phyloP scores from a whole-genome alignment of 2,329 filamentous ascomycete species.

The Trichoderma cornu-damae region DNA sequence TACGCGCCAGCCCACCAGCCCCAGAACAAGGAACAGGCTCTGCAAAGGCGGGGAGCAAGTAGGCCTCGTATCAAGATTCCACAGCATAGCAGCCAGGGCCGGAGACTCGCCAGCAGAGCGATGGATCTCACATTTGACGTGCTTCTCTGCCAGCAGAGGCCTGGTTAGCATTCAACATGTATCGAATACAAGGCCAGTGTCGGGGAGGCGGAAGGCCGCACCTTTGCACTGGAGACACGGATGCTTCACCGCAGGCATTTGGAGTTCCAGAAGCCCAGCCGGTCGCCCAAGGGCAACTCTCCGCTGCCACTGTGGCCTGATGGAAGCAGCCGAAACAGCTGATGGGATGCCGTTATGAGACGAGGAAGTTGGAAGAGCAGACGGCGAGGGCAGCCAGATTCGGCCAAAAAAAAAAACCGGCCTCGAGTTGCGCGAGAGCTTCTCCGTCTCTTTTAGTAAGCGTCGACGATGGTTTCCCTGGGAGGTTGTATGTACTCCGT shows the following conservation, averaged over 20 bases:
- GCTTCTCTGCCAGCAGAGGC: slow-evolving; percentile 27
- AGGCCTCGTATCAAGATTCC: not conserved
- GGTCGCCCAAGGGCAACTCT: not conserved
- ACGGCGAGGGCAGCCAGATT: slow-evolving; percentile 8
- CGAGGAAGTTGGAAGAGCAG: not conserved
- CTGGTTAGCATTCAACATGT: slow-evolving; percentile 2
- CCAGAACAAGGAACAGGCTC: not conserved
- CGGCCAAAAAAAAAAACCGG: slow-evolving; percentile 14
- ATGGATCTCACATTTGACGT: slow-evolving; percentile 32
- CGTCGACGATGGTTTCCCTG: slow-evolving; percentile 10
- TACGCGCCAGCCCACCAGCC: not conserved
- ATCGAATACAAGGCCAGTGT: not conserved
- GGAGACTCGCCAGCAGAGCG: not conserved
- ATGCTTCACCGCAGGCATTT: slow-evolving; percentile 33
- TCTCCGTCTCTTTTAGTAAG: slow-evolving; percentile 11
- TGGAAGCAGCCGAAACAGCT: not conserved
- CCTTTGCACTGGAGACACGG: slow-evolving; percentile 36
- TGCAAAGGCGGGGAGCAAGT: not conserved
- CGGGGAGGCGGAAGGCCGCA: slow-evolving; percentile 18
- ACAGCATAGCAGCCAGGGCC: not conserved
- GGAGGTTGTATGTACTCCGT: not conserved
- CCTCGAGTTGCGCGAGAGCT: not conserved
- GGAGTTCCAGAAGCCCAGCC: not conserved
- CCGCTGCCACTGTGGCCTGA: not conserved
- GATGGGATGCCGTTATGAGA: not conserved